Conservation (phyloP, 2,329 filamentous ascomycete species). For the Phialemonium atrogriseum region DNA sequence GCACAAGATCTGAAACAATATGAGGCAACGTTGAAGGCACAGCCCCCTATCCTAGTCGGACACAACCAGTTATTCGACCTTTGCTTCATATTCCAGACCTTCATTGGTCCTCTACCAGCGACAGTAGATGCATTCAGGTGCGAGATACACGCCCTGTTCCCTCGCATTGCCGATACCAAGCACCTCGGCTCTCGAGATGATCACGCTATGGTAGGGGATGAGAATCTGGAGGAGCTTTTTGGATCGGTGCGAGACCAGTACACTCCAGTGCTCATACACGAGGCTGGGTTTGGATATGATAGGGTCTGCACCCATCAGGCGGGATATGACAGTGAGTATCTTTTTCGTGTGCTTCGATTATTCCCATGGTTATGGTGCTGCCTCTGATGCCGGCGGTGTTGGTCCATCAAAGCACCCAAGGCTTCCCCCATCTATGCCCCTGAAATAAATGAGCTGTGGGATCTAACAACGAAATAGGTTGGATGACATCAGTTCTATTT, state of each 20-base stretch:
- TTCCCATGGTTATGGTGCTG: too few relatives aligned
- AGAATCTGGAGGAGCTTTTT: slow-evolving; percentile 11
- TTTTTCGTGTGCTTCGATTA: not conserved
- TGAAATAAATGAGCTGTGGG: not conserved
- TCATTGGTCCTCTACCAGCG: slow-evolving; percentile 48
- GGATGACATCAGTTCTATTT: slow-evolving; percentile 33
- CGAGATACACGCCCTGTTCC: slow-evolving; percentile 37
- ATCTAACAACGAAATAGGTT: slow-evolving; percentile 18
- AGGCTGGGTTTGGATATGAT: slow-evolving; percentile 6
- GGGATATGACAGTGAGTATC: slow-evolving; percentile 47
- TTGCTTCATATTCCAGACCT: slow-evolving; percentile 54
- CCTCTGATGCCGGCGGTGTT: too few relatives aligned
- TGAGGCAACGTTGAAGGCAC: slow-evolving; percentile 19
- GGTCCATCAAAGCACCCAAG: too few relatives aligned
- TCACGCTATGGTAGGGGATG: slow-evolving; percentile 61
- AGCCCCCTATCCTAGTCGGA: slow-evolving; percentile 41
- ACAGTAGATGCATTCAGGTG: slow-evolving; percentile 43
- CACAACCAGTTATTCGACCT: slow-evolving; percentile 60
- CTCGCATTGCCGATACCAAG: slow-evolving; percentile 55
- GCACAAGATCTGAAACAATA: slow-evolving; percentile 15
- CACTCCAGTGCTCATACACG: slow-evolving; percentile 2
- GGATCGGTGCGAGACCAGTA: not conserved
- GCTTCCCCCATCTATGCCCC: too few relatives aligned
- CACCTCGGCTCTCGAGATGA: slow-evolving; percentile 63
- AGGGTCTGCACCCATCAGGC: slow-evolving; percentile 39